Conservation (phyloP, 257 asterid genomes). For the Solanum lignicaule region DNA sequence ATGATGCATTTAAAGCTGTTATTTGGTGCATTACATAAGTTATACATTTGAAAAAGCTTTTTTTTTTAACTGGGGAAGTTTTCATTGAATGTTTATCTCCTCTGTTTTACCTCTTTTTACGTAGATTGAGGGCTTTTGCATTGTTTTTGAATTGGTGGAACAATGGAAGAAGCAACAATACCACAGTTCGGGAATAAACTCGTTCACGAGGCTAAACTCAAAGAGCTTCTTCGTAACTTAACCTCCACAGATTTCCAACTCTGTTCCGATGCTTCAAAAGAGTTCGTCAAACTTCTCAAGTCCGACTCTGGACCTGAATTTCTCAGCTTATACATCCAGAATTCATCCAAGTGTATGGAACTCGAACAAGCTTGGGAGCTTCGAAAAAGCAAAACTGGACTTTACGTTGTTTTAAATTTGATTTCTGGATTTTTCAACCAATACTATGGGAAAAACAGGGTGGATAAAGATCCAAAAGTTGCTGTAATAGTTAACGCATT, state of each 20-base stretch:
- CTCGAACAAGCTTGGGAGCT: slow-evolving; percentile 69
- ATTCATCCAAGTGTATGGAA: slow-evolving; percentile 53
- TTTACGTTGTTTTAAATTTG: slow-evolving; percentile 35
- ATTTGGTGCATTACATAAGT: background rate
- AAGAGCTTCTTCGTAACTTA: slow-evolving; percentile 64
- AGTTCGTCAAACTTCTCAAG: slow-evolving; percentile 49
- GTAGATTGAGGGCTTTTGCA: background rate
- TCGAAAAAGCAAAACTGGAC: slow-evolving; percentile 51
- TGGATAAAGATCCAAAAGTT: background rate
- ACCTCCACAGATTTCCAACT: slow-evolving; percentile 49
- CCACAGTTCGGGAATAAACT: slow-evolving; percentile 13
- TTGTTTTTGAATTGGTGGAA: background rate
- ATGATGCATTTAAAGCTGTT: background rate
- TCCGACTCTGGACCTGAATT: slow-evolving; percentile 49
- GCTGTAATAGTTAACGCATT: slow-evolving; percentile 14
- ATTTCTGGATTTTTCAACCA: slow-evolving; percentile 44
- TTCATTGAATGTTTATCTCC: background rate
- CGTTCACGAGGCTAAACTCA: slow-evolving; percentile 56
- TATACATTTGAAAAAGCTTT: background rate
- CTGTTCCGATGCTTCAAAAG: slow-evolving; percentile 54
- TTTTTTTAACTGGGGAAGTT: background rate
- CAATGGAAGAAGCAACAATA: background rate
- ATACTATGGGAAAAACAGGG: slow-evolving; percentile 14
- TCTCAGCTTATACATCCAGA: slow-evolving; percentile 23
- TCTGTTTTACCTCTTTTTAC: background rate